Conservation (phyloP, 2,329 filamentous ascomycete genomes). For the Penicillium rolfsii region DNA sequence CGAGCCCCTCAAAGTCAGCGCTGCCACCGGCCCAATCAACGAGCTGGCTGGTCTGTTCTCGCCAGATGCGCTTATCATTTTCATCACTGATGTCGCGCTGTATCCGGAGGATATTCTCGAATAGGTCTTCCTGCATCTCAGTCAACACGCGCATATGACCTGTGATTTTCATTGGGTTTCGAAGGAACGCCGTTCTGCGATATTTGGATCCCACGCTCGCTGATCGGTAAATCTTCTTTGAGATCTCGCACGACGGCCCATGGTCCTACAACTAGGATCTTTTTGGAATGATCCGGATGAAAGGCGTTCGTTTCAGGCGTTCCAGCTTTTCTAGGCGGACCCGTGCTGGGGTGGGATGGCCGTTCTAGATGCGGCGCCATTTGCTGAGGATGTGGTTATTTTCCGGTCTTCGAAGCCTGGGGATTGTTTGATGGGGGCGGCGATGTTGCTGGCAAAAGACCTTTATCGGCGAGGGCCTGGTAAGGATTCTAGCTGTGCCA, state of each 20-base stretch:
- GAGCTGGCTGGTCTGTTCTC: slow-evolving; percentile 27
- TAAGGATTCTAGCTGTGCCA: slow-evolving; percentile 60
- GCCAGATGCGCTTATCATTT: slow-evolving; percentile 52
- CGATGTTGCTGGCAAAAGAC: slow-evolving; percentile 61
- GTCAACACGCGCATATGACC: slow-evolving; percentile 57
- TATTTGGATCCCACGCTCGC: slow-evolving; percentile 53
- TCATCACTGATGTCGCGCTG: slow-evolving; percentile 60
- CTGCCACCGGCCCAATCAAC: slow-evolving; percentile 38
- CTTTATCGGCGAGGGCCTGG: slow-evolving; percentile 56
- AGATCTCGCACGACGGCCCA: slow-evolving; percentile 54
- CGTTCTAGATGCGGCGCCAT: slow-evolving; percentile 36
- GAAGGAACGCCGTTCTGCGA: slow-evolving; percentile 40
- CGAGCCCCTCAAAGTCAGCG: slow-evolving; percentile 8
- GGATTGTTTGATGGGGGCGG: slow-evolving; percentile 61
- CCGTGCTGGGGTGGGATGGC: slow-evolving; percentile 1
- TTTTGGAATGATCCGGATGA: not conserved
- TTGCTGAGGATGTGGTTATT: slow-evolving; percentile 41
- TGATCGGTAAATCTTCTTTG: slow-evolving; percentile 61
- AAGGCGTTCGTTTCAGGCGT: not conserved
- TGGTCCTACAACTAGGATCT: slow-evolving; percentile 57
- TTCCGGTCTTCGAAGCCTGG: slow-evolving; percentile 22
- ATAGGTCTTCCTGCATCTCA: slow-evolving; percentile 53
- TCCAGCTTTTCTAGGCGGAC: not conserved
- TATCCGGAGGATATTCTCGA: slow-evolving; percentile 38
- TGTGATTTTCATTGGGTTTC: slow-evolving; percentile 64